Conservation (phyloP, 176 grass and related monocot genomes). For the Alopecurus myosuroides region DNA sequence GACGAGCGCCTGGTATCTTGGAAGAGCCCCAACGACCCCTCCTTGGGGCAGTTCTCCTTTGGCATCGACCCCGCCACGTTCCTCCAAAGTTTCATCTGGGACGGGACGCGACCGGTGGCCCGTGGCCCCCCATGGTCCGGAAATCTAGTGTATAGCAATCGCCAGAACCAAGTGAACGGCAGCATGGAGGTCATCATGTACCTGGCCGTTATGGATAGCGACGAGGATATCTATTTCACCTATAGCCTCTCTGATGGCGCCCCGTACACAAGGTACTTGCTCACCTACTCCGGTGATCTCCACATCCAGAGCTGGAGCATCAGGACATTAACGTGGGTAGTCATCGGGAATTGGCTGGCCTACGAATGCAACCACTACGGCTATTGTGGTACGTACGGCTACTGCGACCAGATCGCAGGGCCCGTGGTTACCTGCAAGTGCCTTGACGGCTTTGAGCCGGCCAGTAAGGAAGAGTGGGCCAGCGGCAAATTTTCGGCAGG, state of each 20-base stretch:
- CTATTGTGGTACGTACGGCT: neutral
- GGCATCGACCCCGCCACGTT: neutral
- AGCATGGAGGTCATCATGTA: neutral
- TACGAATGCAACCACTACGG: neutral
- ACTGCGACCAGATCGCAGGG: neutral
- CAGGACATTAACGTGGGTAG: neutral
- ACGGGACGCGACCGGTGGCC: neutral
- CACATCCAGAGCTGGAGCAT: neutral
- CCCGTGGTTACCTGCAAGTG: neutral
- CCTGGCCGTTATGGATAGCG: neutral
- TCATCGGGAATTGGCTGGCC: neutral
- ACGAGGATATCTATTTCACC: neutral
- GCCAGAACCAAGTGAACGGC: neutral
- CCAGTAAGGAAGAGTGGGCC: neutral
- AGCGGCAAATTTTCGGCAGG: neutral
- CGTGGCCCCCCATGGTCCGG: constrained; percentile 36
- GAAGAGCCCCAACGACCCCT: constrained; percentile 5
- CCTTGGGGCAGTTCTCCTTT: neutral
- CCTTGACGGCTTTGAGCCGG: neutral
- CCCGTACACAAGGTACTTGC: neutral
- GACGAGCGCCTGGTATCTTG: neutral
- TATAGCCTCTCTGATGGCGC: neutral
- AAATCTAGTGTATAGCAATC: neutral
- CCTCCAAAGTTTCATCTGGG: neutral
- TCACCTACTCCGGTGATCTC: neutral